Percentiles rank a stretch among this genome's conserved stretches.
phyloP scores from a whole-genome alignment of 179 eudicot species.

The Pouteria campechiana region DNA sequence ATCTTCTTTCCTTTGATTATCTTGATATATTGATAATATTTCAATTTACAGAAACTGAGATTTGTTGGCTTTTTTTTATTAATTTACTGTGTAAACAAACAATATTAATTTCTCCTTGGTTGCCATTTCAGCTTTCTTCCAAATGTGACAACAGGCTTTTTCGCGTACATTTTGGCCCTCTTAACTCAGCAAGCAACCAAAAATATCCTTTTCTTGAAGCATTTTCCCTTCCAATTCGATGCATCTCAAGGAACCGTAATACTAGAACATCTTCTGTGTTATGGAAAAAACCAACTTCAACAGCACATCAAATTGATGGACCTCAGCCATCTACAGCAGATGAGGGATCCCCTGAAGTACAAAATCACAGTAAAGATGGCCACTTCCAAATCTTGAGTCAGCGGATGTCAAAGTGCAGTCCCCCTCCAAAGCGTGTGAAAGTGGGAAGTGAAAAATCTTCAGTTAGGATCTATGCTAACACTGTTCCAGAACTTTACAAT shows the following conservation, averaged over 20 bases:
- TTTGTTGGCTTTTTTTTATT: neutral
- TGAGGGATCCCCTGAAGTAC: constrained; percentile 33
- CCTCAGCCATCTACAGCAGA: constrained; percentile 33
- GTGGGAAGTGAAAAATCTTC: constrained; percentile 37
- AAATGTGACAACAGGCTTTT: constrained; percentile 73
- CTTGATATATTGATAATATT: neutral
- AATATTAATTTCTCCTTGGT: no score
- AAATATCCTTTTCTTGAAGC: constrained; percentile 53
- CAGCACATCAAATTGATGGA: constrained; percentile 34
- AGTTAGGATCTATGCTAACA: constrained; percentile 18
- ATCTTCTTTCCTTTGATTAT: no score
- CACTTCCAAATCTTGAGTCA: no score
- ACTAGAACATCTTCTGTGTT: constrained; percentile 25
- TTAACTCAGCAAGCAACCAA: constrained; percentile 22
- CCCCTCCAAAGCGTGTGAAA: constrained; percentile 69
- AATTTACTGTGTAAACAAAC: no score
- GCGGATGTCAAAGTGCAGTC: constrained; percentile 55
- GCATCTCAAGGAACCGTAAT: constrained; percentile 44
- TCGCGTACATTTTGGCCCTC: constrained; percentile 41
- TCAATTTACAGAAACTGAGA: neutral
- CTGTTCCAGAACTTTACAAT: constrained; percentile 26
- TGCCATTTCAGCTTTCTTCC: constrained; percentile 59
- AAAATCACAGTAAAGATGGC: constrained; percentile 29
- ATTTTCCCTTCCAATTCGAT: constrained; percentile 50
- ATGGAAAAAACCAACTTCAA: constrained; percentile 50